phyloP scores from a whole-genome alignment of 78 protist species.

The Dictyostelium intermedium region DNA sequence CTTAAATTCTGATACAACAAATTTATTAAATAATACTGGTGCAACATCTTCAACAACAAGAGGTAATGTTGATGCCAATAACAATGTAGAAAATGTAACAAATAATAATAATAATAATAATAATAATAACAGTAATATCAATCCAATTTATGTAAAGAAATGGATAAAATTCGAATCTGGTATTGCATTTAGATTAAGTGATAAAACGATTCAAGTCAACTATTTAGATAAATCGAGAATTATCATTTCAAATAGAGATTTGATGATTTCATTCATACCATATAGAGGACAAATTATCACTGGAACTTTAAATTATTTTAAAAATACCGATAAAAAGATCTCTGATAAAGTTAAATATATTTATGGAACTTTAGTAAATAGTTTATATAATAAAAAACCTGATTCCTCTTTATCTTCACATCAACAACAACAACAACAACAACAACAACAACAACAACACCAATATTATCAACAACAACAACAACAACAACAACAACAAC shows the following conservation, averaged over 20 bases:
- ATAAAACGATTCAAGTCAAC: constrained; percentile 84
- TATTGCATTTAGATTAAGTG: constrained; percentile 87
- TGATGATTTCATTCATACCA: background rate
- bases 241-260: background rate
- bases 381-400: background rate
- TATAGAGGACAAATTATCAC: constrained; percentile 46
- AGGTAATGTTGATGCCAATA: background rate
- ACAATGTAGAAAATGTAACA: background rate
- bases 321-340: background rate
- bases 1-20: background rate
- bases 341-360: background rate
- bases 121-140: background rate
- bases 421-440: background rate
- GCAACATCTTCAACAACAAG: background rate
- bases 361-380: background rate
- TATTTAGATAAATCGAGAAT: constrained; percentile 49
- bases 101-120: background rate
- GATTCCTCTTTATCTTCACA: background rate
- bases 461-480: background rate
- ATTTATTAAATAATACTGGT: background rate
- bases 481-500: background rate
- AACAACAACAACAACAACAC: background rate
- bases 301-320: background rate
- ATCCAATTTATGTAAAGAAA: constrained; percentile 88
- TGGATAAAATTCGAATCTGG: constrained; percentile 90